Evolutionary conservation across 345 rosid species (phyloP).

Genomic region (Carallia brachiata): DNA sequence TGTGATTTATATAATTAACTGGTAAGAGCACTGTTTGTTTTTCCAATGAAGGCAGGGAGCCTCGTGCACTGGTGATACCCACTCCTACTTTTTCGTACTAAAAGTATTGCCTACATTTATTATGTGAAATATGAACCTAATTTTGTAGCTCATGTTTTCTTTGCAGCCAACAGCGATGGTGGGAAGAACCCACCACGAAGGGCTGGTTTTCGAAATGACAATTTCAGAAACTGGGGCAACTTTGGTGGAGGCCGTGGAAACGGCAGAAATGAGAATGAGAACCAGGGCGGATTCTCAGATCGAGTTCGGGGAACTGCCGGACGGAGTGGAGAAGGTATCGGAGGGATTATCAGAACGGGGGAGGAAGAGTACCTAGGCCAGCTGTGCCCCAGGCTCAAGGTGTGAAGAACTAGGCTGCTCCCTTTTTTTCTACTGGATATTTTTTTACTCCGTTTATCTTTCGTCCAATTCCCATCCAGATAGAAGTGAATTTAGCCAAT

Average conservation of each 20-base stretch:
- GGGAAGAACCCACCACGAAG: slow-evolving; percentile 14
- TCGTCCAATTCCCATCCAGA: not conserved
- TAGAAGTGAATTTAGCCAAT: not conserved
- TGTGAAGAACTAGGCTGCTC: not conserved
- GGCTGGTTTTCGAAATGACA: slow-evolving; percentile 10
- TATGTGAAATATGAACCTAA: not conserved
- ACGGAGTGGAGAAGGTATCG: slow-evolving; percentile 18
- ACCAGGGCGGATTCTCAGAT: slow-evolving; percentile 17
- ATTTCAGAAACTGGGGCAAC: too few relatives aligned
- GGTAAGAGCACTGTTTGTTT: not conserved
- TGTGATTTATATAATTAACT: not conserved
- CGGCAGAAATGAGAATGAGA: slow-evolving; percentile 21
- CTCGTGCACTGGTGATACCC: too few relatives aligned
- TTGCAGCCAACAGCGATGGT: slow-evolving; percentile 21
- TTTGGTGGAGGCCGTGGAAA: slow-evolving; percentile 13
- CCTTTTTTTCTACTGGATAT: not conserved
- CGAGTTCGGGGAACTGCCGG: slow-evolving; percentile 6
- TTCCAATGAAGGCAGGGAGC: too few relatives aligned
- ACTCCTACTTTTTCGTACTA: not conserved
- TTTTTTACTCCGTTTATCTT: not conserved
- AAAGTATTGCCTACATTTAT: not conserved
- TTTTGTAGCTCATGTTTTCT: not conserved
- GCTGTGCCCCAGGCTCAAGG: slow-evolving; percentile 8
- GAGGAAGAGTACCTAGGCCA: slow-evolving; percentile 11
- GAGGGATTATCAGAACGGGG: slow-evolving; percentile 20